These are phyloP conservation scores for Rhizophlyctis rosea DNA, from an alignment of 192 early-diverging fungal species.

Conservation along the genomic window DNA sequence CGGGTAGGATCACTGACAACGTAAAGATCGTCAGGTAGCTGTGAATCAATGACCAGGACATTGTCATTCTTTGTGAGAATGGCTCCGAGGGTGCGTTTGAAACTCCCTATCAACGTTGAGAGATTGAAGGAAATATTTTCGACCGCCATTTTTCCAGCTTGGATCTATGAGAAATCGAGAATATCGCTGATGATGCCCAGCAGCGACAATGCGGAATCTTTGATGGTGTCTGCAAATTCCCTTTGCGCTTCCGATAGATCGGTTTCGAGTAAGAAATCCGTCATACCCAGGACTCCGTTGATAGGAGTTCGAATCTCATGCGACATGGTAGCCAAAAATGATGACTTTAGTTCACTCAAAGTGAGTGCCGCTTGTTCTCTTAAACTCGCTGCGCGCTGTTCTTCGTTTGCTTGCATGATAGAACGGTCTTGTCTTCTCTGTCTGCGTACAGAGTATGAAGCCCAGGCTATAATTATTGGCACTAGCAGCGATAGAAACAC, in stretches of 20 bases:
- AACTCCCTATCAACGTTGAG: background rate
- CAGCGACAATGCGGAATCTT: constrained; percentile 7
- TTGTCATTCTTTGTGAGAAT: too few relatives aligned
- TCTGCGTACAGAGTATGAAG: too few relatives aligned
- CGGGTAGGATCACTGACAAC: constrained; percentile 32
- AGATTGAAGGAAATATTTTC: background rate
- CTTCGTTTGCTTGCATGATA: too few relatives aligned
- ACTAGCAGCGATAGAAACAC: too few relatives aligned
- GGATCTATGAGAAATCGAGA: constrained; percentile 14
- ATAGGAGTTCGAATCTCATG: constrained; percentile 84
- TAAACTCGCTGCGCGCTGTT: too few relatives aligned
- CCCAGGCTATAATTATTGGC: too few relatives aligned
- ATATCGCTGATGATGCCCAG: constrained; percentile 20
- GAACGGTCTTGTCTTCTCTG: too few relatives aligned
- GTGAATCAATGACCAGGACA: too few relatives aligned
- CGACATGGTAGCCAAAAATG: constrained; percentile 78
- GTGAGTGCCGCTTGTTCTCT: too few relatives aligned
- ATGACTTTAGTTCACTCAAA: too few relatives aligned
- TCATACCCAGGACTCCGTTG: constrained; percentile 60
- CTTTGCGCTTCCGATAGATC: constrained; percentile 1
- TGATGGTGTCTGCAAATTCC: constrained; percentile 12
- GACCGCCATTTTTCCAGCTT: constrained; percentile 12
- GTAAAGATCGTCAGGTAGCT: too few relatives aligned
- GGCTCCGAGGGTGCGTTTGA: too few relatives aligned
- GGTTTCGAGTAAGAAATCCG: constrained; percentile 10